Percentiles rank a stretch among this genome's conserved stretches.
phyloP scores from a whole-genome alignment of 768 basidiomycete species.

The Postia placenta region DNA sequence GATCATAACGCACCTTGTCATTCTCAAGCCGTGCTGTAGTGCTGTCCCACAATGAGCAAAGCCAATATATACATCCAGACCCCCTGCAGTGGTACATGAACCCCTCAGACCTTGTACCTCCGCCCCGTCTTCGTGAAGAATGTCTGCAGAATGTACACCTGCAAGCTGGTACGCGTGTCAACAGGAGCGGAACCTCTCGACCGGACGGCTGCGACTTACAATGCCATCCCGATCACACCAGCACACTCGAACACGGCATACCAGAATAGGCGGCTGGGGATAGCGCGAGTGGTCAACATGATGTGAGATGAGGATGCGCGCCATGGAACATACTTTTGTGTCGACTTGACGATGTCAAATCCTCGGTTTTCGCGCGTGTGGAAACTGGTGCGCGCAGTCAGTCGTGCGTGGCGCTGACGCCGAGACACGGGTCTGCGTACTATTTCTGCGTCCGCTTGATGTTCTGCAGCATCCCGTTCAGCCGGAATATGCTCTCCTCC shows the following conservation, averaged over 20 bases:
- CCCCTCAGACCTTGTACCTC: slow-evolving; percentile 83
- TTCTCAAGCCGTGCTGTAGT: too few species aligned
- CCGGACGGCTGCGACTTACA: slow-evolving; percentile 45
- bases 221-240: slow-evolving; percentile 78
- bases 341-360: slow-evolving; percentile 89
- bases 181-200: background rate
- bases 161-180: slow-evolving; percentile 44
- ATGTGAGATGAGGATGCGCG: background rate
- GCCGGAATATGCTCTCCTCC: slow-evolving; percentile 92
- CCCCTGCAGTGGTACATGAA: slow-evolving; percentile 2
- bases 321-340: slow-evolving; percentile 59
- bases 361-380: slow-evolving; percentile 92
- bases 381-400: slow-evolving; percentile 46
- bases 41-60: too few species aligned
- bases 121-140: slow-evolving; percentile 95
- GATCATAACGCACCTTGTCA: too few species aligned
- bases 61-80: background rate
- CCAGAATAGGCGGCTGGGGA: slow-evolving; percentile 87
- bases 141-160: slow-evolving; percentile 90
- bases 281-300: background rate
- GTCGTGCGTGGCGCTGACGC: background rate
- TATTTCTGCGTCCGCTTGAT: slow-evolving; percentile 93
- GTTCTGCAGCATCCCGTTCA: slow-evolving; percentile 81
- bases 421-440: slow-evolving; percentile 41
- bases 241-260: slow-evolving; percentile 80